Conservation (phyloP, 2,329 filamentous ascomycete species). For the Teratosphaeria destructans region DNA sequence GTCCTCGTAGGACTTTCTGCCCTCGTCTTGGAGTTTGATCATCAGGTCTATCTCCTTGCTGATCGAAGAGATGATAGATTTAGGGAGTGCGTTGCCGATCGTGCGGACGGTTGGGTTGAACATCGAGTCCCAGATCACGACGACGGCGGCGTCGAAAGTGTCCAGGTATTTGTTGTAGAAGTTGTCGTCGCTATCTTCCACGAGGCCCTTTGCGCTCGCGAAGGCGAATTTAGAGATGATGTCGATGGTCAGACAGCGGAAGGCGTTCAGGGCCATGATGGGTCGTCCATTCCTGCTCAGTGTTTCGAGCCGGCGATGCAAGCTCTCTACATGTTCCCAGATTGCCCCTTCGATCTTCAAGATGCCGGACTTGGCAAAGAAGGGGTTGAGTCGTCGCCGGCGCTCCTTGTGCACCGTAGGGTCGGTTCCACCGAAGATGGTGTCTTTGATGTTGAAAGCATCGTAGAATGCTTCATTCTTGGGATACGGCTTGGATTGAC, state of each 20-base stretch:
- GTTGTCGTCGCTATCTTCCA: slow-evolving; percentile 1
- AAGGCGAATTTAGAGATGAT: slow-evolving; percentile 2
- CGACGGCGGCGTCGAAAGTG: not conserved
- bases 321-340: not conserved
- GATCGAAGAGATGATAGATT: not conserved
- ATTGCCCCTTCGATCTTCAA: not conserved
- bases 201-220: not conserved
- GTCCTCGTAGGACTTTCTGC: not conserved
- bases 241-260: slow-evolving; percentile 2
- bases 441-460: not conserved
- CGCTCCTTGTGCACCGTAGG: slow-evolving; percentile 1
- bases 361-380: slow-evolving; percentile 1
- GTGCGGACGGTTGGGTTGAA: not conserved
- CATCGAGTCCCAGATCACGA: not conserved
- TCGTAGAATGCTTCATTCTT: not conserved
- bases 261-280: slow-evolving; percentile 1
- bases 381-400: not conserved
- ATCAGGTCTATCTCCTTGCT: not conserved
- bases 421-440: not conserved
- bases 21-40: not conserved
- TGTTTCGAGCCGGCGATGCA: not conserved
- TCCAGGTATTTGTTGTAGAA: not conserved
- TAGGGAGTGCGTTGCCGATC: not conserved
- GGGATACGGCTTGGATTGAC: not conserved
- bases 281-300: not conserved